Evolutionary conservation across 1,284 basidiomycete species (phyloP).

Genomic region (Psilocybe mexicana): DNA sequence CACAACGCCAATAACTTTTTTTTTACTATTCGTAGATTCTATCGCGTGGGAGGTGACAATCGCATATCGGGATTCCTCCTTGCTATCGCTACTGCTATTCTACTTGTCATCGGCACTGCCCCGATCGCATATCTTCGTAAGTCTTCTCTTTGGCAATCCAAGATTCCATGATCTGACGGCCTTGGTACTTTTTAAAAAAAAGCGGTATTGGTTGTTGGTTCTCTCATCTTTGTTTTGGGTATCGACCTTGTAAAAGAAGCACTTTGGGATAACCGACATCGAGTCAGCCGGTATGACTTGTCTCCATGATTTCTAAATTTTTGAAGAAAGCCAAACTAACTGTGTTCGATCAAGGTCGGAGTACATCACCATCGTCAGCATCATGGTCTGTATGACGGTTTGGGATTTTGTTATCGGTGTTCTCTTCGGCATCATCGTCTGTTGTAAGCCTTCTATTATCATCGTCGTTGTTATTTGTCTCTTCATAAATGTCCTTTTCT

Average conservation of each 20-base stretch:
- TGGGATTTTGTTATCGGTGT: slow-evolving; percentile 97
- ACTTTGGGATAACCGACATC: slow-evolving; percentile 91
- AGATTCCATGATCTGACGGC: background rate
- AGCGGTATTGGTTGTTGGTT: slow-evolving; percentile 89
- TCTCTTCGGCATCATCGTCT: slow-evolving; percentile 88
- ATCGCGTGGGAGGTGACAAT: slow-evolving; percentile 90
- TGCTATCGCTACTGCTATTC: slow-evolving; percentile 69
- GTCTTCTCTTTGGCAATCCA: slow-evolving; percentile 31
- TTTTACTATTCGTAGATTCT: slow-evolving; percentile 58
- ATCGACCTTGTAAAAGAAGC: slow-evolving; percentile 95
- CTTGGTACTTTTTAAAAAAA: background rate
- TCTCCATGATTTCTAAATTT: slow-evolving; percentile 10
- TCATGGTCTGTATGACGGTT: slow-evolving; percentile 89
- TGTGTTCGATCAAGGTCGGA: slow-evolving; percentile 47
- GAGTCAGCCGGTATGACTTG: slow-evolving; percentile 72
- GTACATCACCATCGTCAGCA: slow-evolving; percentile 77
- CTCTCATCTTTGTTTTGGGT: slow-evolving; percentile 94
- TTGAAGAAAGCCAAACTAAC: background rate
- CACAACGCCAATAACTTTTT: background rate
- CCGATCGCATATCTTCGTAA: slow-evolving; percentile 88
- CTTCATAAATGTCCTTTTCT: background rate
- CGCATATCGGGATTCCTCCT: slow-evolving; percentile 87
- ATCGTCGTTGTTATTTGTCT: slow-evolving; percentile 9
- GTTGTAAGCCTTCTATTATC: slow-evolving; percentile 61
- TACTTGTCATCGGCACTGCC: slow-evolving; percentile 83